Evolutionary conservation across 2,329 filamentous ascomycete genomes (phyloP).

Genomic region (Rutstroemia sp.): DNA sequence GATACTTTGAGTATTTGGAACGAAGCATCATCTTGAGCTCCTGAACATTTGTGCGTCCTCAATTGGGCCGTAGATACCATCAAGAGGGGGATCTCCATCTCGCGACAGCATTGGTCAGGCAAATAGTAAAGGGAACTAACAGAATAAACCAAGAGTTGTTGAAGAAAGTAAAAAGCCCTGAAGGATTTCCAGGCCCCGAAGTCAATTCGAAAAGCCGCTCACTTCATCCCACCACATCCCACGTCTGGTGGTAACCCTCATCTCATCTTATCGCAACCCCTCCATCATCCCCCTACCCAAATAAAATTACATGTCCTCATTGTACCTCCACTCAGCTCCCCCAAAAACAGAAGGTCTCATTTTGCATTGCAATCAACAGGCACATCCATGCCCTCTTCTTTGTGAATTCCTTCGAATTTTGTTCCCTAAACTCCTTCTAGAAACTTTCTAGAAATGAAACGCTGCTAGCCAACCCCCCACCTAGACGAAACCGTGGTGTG

Average conservation of each 20-base stretch:
- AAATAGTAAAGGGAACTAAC: too few relatives aligned
- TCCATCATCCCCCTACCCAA: slow-evolving; percentile 1
- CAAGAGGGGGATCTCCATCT: too few relatives aligned
- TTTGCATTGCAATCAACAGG: background rate
- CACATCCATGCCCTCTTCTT: background rate
- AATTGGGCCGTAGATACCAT: too few relatives aligned
- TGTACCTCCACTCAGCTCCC: background rate
- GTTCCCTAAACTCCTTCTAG: background rate
- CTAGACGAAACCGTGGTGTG: slow-evolving; percentile 1
- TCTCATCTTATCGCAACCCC: slow-evolving; percentile 7
- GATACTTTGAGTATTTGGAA: background rate
- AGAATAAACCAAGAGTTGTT: background rate
- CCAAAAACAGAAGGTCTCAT: slow-evolving; percentile 4
- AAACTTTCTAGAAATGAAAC: slow-evolving; percentile 8
- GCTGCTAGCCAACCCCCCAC: background rate
- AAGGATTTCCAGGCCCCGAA: background rate
- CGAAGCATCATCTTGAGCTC: background rate
- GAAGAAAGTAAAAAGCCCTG: background rate
- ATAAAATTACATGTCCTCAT: slow-evolving; percentile 1
- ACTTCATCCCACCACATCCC: background rate
- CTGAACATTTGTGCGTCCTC: too few relatives aligned
- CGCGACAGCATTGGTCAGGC: too few relatives aligned
- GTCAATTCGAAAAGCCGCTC: background rate
- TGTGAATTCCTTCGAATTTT: background rate
- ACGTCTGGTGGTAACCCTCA: background rate